Evolutionary conservation across 2,329 filamentous ascomycete species (phyloP).

Genomic region (Acrocalymma vagum): DNA sequence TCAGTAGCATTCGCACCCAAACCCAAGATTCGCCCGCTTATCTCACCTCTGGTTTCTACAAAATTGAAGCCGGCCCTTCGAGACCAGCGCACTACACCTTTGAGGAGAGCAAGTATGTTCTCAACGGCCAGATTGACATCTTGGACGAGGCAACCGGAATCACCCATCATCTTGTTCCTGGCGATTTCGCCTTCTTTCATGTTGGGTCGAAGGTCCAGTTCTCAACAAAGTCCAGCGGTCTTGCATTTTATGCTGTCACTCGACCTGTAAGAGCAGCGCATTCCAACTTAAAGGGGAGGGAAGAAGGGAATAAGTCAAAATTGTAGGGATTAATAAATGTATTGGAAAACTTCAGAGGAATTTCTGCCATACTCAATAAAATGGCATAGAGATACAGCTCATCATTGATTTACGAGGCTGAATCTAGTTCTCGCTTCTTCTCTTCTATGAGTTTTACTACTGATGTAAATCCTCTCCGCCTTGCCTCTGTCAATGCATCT

Average conservation of each 20-base stretch:
- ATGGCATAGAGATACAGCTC: too few species aligned
- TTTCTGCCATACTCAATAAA: too few species aligned
- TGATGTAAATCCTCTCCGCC: not conserved
- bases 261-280: slow-evolving; percentile 18
- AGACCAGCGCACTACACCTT: slow-evolving; percentile 23
- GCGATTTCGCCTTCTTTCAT: slow-evolving; percentile 31
- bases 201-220: slow-evolving; percentile 28
- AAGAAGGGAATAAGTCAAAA: slow-evolving; percentile 12
- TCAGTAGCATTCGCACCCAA: slow-evolving; percentile 21
- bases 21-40: slow-evolving; percentile 18
- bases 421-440: slow-evolving; percentile 1
- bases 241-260: slow-evolving; percentile 31
- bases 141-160: slow-evolving; percentile 26
- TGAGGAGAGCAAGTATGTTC: slow-evolving; percentile 28
- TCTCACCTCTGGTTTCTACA: slow-evolving; percentile 31
- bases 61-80: slow-evolving; percentile 23
- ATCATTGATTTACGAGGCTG: too few species aligned
- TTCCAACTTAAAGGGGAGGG: slow-evolving; percentile 18
- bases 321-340: too few species aligned
- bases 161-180: slow-evolving; percentile 24
- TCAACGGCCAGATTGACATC: slow-evolving; percentile 27
- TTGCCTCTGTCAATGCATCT: slow-evolving; percentile 1
- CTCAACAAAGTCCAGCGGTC: slow-evolving; percentile 20
- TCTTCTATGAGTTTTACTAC: slow-evolving; percentile 1
- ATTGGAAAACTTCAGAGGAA: too few species aligned